Evolutionary conservation across 306 rosid species (phyloP), one percentile per base, ranked within the genome.

Genomic region (Citrullus mucosospermus): DNA sequence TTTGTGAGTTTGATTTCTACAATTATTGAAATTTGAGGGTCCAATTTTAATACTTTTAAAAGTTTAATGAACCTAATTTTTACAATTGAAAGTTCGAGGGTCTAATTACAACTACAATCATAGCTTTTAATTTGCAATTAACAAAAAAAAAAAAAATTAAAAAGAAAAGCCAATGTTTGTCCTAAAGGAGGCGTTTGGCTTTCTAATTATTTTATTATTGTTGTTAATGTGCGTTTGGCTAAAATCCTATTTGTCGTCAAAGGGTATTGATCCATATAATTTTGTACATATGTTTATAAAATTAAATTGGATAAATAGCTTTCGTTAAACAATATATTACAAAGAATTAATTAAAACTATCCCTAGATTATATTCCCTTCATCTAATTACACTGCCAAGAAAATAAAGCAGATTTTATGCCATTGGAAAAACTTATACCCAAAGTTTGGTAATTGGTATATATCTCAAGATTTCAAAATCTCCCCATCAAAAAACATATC

Each of bases 401-500:
- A 43, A 12, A 12, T 17, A 65, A 68, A 43, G 75, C n/a, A 18
- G 55, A 41, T 41, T 68, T 68, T 18, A n/a, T 68, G 75, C 75
- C 75, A 44, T 48, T 44, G 18, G 74, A 9, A 17, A 66, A 4
- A 2, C 1, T 16, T 36, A 16, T 8, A 63, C 36, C 76, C 38
- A 70, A 22, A 44, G 39, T 70, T 70, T 70, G 76, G 76, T 70
- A 70, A 32, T 32, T 32, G 36, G 36, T 70, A 70, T 70, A 70
- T 70, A 70, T 70, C 58, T 39, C 76, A 70, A 70, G 38, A 70
- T 70, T 46, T 22, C 20, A 20, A 70, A 43, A 44, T 44, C 38
- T 70, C n/a, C 36, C 3, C 9, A 68, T 43, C 34, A 9, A 69
- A 69, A 70, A 70, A 5, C 76, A 48, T 41, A 71, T 71, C 41